Percentiles rank a stretch among this genome's conserved stretches.
These are phyloP conservation scores for Colletotrichum sp. DNA, from an alignment of 2,329 filamentous ascomycete species.

Conservation along the genomic window DNA sequence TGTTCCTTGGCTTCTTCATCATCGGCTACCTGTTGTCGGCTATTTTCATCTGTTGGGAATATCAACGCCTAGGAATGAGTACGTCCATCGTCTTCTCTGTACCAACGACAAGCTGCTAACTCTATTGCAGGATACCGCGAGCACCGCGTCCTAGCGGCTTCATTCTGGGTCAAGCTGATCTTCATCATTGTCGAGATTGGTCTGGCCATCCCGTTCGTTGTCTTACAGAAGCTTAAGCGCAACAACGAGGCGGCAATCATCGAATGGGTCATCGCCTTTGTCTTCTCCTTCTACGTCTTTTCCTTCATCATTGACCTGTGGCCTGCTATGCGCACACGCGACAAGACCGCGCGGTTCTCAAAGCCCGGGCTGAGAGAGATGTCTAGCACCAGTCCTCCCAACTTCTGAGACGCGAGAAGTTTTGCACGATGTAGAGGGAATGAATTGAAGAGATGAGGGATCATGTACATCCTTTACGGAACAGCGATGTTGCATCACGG, in stretches of 20 bases:
- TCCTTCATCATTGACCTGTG: constrained; percentile 88
- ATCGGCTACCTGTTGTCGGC: constrained; percentile 84
- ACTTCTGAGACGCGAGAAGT: background rate
- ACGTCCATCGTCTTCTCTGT: constrained; percentile 29
- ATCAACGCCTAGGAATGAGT: constrained; percentile 81
- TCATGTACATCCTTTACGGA: background rate
- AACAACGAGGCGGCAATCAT: constrained; percentile 77
- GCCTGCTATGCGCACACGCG: constrained; percentile 72
- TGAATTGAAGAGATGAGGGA: background rate
- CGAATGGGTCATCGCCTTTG: constrained; percentile 79
- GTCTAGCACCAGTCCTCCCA: background rate
- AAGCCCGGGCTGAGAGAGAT: constrained; percentile 14
- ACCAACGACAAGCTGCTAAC: background rate
- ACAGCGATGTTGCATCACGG: background rate
- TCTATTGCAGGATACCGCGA: constrained; percentile 68
- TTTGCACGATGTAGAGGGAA: background rate
- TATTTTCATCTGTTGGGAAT: constrained; percentile 89
- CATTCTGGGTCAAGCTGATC: constrained; percentile 85
- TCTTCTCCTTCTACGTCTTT: constrained; percentile 88
- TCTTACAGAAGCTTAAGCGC: constrained; percentile 45
- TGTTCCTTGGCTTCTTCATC: constrained; percentile 85
- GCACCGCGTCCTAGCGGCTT: constrained; percentile 73
- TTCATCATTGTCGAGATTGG: constrained; percentile 84
- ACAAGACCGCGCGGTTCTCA: constrained; percentile 23
- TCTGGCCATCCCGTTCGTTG: constrained; percentile 76